These are phyloP conservation scores for Monilinia fructigena DNA, from an alignment of 2,329 filamentous ascomycete genomes.

Conservation along the genomic window DNA sequence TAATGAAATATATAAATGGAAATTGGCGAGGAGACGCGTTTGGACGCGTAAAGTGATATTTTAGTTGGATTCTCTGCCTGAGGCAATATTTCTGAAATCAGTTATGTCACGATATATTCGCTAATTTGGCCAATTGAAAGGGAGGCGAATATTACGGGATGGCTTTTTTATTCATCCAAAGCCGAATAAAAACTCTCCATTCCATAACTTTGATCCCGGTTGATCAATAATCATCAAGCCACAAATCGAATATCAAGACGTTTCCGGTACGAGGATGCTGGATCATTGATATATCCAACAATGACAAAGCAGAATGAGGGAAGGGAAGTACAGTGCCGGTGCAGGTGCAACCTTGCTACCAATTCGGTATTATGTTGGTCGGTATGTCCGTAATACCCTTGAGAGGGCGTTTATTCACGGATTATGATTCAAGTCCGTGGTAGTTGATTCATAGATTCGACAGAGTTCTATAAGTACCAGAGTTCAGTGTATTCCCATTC, in stretches of 20 bases:
- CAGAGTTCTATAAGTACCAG: neutral
- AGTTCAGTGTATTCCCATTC: neutral
- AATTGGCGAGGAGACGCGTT: slow-evolving; percentile 11
- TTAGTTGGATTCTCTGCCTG: neutral
- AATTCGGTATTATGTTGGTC: neutral
- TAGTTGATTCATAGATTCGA: neutral
- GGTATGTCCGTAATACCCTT: too few relatives aligned
- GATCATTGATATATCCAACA: neutral
- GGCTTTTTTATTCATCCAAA: neutral
- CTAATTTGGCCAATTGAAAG: too few relatives aligned
- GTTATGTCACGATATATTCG: too few relatives aligned
- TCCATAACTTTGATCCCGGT: too few relatives aligned
- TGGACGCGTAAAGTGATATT: slow-evolving; percentile 21
- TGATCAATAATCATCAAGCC: too few relatives aligned
- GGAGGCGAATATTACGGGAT: too few relatives aligned
- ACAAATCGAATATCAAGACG: neutral
- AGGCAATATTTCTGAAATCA: neutral
- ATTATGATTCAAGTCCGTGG: neutral
- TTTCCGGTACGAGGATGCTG: neutral
- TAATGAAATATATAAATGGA: neutral
- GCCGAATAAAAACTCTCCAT: too few relatives aligned
- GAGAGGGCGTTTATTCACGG: too few relatives aligned
- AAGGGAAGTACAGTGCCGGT: too few relatives aligned
- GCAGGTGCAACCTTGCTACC: neutral
- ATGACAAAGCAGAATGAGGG: slow-evolving; percentile 1